Evolutionary conservation across 257 asterid species (phyloP), one percentile per base, ranked within the genome.

Genomic region (Primulina eburnea): DNA sequence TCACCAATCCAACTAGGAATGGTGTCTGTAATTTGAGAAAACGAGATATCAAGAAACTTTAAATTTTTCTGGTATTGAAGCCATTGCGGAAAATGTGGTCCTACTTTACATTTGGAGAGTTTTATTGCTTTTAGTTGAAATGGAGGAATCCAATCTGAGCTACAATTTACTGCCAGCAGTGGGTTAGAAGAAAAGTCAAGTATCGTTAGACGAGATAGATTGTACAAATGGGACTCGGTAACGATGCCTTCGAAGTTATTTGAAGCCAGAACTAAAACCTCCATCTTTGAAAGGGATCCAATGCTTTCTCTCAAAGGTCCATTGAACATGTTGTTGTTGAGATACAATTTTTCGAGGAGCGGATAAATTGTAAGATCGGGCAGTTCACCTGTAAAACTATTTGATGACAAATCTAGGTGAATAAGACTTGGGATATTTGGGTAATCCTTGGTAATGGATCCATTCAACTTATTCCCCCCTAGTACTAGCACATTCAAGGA

Each of bases 1-100:
- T 72, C 29, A 38, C 71, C 53, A 53, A 72, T 63, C 77, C 77
- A 66, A 32, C 20, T 18, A 59, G 77, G 77, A 8, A 57, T 11
- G 9, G 43, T 4, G 60, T 40, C 72, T 5, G 65, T 26, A 67
- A 73, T 67, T 47, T 56, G 62, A 66, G 73, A 10, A 32, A 18
- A 4, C 2, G 77, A 73, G 26, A 73, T 43, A 21, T 59, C 77
- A 18, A 56, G 28, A 12, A 43, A 43, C 6, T 43, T 56, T 7
- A 6, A 56, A 56, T 0, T 56, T 1, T 6, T 37, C 50, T 71
- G 68, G 16, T 8, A 29, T 56, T 14, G 33, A 61, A 71, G 60
- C 68, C 75, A 71, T n/a, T 30, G 17, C 2, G 68, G 75, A 18
- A 71, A 71, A 6, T 8, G 2, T 0, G 40, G 68, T 8, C 62